These are phyloP conservation scores for Suhomyces tanzawaensis DNA, from an alignment of 805 yeast species.

Conservation along the genomic window DNA sequence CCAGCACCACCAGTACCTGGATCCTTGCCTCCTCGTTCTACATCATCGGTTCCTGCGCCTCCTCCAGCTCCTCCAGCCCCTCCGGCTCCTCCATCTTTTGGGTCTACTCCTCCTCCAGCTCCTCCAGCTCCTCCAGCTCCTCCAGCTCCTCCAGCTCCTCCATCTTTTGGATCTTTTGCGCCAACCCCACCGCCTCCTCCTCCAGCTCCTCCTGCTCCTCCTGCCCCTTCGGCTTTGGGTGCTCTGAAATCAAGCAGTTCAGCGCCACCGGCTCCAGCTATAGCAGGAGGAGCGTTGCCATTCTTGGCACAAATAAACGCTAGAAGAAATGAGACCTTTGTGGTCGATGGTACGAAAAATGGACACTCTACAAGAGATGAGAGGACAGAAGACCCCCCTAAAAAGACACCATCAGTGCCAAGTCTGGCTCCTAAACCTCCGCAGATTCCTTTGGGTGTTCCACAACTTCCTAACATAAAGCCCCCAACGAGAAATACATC, in stretches of 20 bases:
- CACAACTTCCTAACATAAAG: constrained; percentile 9
- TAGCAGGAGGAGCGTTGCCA: constrained; percentile 41
- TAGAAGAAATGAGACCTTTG: constrained; percentile 46
- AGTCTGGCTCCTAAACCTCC: constrained; percentile 5
- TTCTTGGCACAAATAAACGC: constrained; percentile 51
- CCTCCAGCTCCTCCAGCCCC: constrained; percentile 16
- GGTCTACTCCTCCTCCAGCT: constrained; percentile 11
- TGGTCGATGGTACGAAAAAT: constrained; percentile 34
- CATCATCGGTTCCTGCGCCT: constrained; percentile 13
- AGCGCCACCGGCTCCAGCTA: constrained; percentile 14
- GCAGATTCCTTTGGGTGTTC: constrained; percentile 1
- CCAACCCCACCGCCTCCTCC: constrained; percentile 14
- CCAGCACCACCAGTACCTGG: constrained; percentile 18
- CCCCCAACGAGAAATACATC: constrained; percentile 11
- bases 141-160: constrained; percentile 14
- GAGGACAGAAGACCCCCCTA: constrained; percentile 1
- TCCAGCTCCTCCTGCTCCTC: constrained; percentile 13
- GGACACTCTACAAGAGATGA: constrained; percentile 8
- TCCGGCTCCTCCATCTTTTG: constrained; percentile 7
- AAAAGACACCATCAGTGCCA: background rate
- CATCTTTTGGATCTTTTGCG: constrained; percentile 9
- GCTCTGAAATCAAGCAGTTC: constrained; percentile 10
- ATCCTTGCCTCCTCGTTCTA: constrained; percentile 16
- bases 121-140: constrained; percentile 16
- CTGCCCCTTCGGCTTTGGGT: constrained; percentile 7